Conservation (phyloP, 805 yeast genomes). For the Pichia cabralensis region DNA sequence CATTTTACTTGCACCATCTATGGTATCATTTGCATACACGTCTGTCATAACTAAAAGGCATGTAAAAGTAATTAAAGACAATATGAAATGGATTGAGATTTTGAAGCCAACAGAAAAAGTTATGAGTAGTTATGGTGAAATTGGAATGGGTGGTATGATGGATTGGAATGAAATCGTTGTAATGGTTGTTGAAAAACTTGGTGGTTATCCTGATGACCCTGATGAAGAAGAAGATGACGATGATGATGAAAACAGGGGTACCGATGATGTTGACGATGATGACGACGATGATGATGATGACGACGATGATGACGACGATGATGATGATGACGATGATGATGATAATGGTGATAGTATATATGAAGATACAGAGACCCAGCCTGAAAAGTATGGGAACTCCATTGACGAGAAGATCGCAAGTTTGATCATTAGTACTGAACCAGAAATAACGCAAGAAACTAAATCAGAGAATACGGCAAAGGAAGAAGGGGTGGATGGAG, state of each 20-base stretch:
- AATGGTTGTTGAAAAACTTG: slow-evolving; percentile 40
- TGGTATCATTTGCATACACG: slow-evolving; percentile 52
- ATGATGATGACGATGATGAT: slow-evolving; percentile 18
- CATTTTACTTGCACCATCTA: slow-evolving; percentile 47
- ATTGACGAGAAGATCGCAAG: neutral
- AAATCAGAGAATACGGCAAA: too few species aligned
- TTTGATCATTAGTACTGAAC: neutral
- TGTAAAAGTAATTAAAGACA: slow-evolving; percentile 41
- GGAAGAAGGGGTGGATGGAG: too few species aligned
- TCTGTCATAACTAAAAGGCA: slow-evolving; percentile 47
- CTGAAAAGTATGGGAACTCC: too few species aligned
- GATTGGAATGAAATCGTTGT: slow-evolving; percentile 56
- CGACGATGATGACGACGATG: slow-evolving; percentile 20
- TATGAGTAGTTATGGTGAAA: slow-evolving; percentile 44
- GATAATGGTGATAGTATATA: slow-evolving; percentile 11
- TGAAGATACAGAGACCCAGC: too few species aligned
- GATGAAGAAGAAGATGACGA: slow-evolving; percentile 42
- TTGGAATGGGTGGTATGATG: slow-evolving; percentile 64
- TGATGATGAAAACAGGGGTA: slow-evolving; percentile 24
- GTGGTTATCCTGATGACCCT: slow-evolving; percentile 42
- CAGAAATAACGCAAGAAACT: neutral
- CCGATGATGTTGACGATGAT: slow-evolving; percentile 17
- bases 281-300: slow-evolving; percentile 23
- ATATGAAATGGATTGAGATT: slow-evolving; percentile 54
- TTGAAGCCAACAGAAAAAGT: slow-evolving; percentile 53